Evolutionary conservation across 805 yeast genomes (phyloP), one percentile per base, ranked within the genome.

Genomic region (Jamesozyma piceae): DNA sequence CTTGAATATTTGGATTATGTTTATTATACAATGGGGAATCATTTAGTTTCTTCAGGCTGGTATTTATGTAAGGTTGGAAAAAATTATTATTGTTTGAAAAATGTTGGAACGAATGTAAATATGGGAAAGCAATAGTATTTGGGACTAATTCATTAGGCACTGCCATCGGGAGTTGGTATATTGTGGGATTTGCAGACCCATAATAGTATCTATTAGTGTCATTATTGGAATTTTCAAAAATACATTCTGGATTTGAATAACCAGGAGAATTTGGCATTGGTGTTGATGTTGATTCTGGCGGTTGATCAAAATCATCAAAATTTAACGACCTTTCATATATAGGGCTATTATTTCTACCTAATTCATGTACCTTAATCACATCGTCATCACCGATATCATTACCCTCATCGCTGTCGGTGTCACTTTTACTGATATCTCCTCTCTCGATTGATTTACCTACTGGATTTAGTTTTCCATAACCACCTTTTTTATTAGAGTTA

Each of bases 201-300:
- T 24, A 24, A 11, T 8, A 24, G 28, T 24, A 11, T 8, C 11
- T 11, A 24, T 24, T 11, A 24, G 11, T 24, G 11, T 8, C 11
- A 11, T 11, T 24, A 24, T 24, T 24, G 6, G 28, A 24, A 24
- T 8, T 24, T 24, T 24, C 28, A 8, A 24, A 24, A 24, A 11
- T 11, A 8, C 19, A 17, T 32, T 17, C 21, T 17, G 32, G 6
- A 11, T 24, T 6, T 29, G 20, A 21, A 24, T 8, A 8, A 24
- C 28, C 15, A 6, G 29, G 18, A 17, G 35, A 21, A 19, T 30
- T 29, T 13, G 41, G 43, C 3, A 36, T 30, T n/a, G 63, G 63
- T 11, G 63, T 58, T 3, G 63, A 58, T 3, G 63, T 58, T 3
- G 59, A 54, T 20, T 57, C 50, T 15, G 63, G 63, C 3, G 62